phyloP scores from a whole-genome alignment of 768 basidiomycete species.

The Leucocoprinus sp. region DNA sequence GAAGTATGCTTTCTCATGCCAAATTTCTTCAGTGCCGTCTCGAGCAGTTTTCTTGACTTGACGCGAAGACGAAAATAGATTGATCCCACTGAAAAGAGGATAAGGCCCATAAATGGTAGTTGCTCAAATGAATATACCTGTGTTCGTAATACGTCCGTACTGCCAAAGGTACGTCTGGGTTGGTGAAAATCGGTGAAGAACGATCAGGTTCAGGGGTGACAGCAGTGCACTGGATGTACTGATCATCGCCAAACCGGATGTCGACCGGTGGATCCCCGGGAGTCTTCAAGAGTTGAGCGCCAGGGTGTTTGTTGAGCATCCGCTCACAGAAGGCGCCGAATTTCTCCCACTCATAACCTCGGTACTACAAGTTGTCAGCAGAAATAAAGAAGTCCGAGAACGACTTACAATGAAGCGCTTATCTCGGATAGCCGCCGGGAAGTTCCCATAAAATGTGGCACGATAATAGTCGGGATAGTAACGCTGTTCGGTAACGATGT shows the following conservation, averaged over 20 bases:
- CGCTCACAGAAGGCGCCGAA: constrained; percentile 84
- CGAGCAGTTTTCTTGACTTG: constrained; percentile 55
- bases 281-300: constrained; percentile 69
- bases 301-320: constrained; percentile 85
- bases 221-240: constrained; percentile 84
- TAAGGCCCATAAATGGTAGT: not conserved
- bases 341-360: constrained; percentile 94
- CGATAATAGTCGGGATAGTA: constrained; percentile 92
- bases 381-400: constrained; percentile 12
- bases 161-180: constrained; percentile 72
- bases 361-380: constrained; percentile 47
- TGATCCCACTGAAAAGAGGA: constrained; percentile 55
- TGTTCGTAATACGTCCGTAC: constrained; percentile 86
- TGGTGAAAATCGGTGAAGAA: constrained; percentile 68
- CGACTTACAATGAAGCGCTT: constrained; percentile 81
- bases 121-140: constrained; percentile 36
- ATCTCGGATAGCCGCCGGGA: constrained; percentile 75
- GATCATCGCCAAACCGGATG: constrained; percentile 67
- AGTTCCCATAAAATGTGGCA: constrained; percentile 89
- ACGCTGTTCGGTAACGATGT: constrained; percentile 74
- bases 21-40: constrained; percentile 65
- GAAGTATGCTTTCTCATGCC: constrained; percentile 85
- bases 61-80: constrained; percentile 70
- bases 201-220: constrained; percentile 84
- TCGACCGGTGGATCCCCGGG: constrained; percentile 75